A percentile compares a stretch with the other conserved stretches of the same genome.
These are phyloP conservation scores for Tuber melanosporum DNA, from an alignment of 495 filamentous ascomycete genomes.

Conservation along the genomic window DNA sequence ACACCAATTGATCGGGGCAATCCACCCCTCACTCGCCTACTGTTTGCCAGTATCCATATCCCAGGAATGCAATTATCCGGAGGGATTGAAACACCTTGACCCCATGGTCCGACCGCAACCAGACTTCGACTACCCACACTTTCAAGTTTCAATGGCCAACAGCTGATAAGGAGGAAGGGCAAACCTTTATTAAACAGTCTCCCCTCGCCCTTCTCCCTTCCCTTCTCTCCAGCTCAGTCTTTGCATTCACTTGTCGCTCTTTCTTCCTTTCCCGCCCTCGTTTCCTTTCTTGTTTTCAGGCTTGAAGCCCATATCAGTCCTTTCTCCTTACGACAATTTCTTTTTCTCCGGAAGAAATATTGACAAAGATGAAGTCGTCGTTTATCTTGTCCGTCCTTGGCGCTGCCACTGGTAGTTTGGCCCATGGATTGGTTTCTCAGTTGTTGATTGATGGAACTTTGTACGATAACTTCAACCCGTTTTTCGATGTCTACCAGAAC, in stretches of 20 bases:
- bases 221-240: conserved; percentile 14
- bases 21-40: not conserved
- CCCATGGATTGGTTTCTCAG: conserved; percentile 59
- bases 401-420: conserved; percentile 50
- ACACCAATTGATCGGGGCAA: not conserved
- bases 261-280: conserved; percentile 14
- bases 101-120: not conserved
- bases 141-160: not conserved
- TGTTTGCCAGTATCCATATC: not conserved
- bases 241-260: conserved; percentile 22
- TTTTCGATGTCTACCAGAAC: conserved; percentile 40
- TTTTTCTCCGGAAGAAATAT: conserved; percentile 11
- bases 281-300: conserved; percentile 22
- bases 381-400: conserved; percentile 46
- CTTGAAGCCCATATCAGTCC: conserved; percentile 27
- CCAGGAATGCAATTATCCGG: not conserved
- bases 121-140: not conserved
- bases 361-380: conserved; percentile 33
- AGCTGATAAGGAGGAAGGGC: not conserved
- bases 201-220: not conserved
- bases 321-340: conserved; percentile 10
- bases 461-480: conserved; percentile 50
- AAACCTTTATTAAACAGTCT: conserved; percentile 15
- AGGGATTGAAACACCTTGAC: not conserved
- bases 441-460: conserved; percentile 54